phyloP scores from a whole-genome alignment of 257 asterid genomes.

The Primulina huaijiensis region DNA sequence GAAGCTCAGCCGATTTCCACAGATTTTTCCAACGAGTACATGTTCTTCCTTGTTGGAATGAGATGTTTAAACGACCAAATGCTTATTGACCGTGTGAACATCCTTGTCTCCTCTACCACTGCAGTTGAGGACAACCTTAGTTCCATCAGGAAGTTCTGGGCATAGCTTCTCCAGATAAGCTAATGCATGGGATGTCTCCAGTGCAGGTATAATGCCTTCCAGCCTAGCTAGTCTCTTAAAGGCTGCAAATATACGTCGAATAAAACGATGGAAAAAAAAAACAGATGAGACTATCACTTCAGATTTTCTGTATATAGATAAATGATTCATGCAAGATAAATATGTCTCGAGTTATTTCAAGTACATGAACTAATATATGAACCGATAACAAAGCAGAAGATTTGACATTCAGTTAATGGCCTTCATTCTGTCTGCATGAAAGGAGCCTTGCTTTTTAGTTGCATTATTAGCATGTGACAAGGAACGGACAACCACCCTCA shows the following conservation, averaged over 20 bases:
- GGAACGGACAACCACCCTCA: not conserved
- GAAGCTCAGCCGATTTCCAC: not conserved
- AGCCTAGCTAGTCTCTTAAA: constrained; percentile 74
- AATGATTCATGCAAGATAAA: not conserved
- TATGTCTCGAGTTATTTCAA: too few species aligned
- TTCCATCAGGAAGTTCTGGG: constrained; percentile 68
- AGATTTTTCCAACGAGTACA: not conserved
- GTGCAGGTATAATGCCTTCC: constrained; percentile 92
- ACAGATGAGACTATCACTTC: not conserved
- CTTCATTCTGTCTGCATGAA: not conserved
- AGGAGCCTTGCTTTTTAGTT: not conserved
- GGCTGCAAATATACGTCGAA: constrained; percentile 47
- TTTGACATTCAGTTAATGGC: not conserved
- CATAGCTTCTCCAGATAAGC: constrained; percentile 86
- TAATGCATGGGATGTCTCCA: constrained; percentile 92
- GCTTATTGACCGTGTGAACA: constrained; percentile 73
- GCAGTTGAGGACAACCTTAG: constrained; percentile 83
- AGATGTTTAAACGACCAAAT: constrained; percentile 43
- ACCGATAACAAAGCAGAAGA: not conserved
- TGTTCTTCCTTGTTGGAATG: not conserved
- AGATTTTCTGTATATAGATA: not conserved
- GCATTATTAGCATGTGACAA: not conserved
- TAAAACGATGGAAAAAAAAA: not conserved
- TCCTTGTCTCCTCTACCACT: constrained; percentile 98
- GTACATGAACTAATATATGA: not conserved